phyloP scores from a whole-genome alignment of 306 rosid species.

The Luffa acutangula region DNA sequence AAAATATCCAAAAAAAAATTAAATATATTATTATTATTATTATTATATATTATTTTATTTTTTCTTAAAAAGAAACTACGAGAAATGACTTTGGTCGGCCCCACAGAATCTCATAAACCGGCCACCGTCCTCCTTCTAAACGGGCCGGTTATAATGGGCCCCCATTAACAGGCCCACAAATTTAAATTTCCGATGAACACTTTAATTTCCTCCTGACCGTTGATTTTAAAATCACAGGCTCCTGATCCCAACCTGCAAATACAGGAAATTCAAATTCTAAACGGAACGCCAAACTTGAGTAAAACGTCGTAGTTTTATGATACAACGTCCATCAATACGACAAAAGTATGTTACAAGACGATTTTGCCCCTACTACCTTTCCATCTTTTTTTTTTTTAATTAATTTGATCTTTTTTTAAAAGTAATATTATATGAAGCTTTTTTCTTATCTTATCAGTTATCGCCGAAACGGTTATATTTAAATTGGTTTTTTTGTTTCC shows the following conservation, averaged over 20 bases:
- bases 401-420: too few species aligned
- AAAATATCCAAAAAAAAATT: background rate
- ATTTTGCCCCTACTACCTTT: background rate
- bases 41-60: background rate
- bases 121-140: background rate
- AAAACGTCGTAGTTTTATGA: background rate
- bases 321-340: background rate
- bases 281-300: background rate
- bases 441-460: background rate
- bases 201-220: conserved; percentile 30
- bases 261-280: conserved; percentile 18
- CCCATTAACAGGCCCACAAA: conserved; percentile 16
- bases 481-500: background rate
- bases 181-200: conserved; percentile 4
- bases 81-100: background rate
- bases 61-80: background rate
- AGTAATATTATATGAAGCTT: background rate
- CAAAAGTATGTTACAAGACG: background rate
- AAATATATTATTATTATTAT: background rate
- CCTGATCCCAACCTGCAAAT: conserved; percentile 21
- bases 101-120: background rate
- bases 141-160: background rate
- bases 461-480: background rate
- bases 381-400: too few species aligned
- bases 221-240: conserved; percentile 18